phyloP scores from a whole-genome alignment of 2,329 filamentous ascomycete genomes.

The Pseudocercospora musae region DNA sequence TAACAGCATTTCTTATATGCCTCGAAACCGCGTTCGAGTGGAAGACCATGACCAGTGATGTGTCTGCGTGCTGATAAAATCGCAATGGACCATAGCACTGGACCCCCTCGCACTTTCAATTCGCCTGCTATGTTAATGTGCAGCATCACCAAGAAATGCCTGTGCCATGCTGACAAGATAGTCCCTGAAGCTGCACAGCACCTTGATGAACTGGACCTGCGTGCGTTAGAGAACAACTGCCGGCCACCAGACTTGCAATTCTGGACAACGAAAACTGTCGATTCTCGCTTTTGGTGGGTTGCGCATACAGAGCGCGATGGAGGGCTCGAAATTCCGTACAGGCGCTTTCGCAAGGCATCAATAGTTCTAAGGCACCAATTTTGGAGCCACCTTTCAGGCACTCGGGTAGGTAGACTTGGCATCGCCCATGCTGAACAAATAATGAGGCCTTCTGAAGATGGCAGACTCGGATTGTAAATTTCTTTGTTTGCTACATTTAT shows the following conservation, averaged over 20 bases:
- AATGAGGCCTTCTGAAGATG: no score
- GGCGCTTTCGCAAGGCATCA: not conserved
- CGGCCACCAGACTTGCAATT: not conserved
- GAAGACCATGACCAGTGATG: not conserved
- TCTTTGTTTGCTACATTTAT: not conserved
- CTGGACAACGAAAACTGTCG: not conserved
- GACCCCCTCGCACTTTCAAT: not conserved
- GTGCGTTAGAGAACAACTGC: not conserved
- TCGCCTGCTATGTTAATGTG: not conserved
- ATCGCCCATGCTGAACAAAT: not conserved
- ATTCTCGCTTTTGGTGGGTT: not conserved
- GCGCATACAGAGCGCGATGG: not conserved
- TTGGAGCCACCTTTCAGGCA: slow-evolving; percentile 1
- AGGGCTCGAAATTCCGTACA: not conserved
- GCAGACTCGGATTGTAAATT: not conserved
- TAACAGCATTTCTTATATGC: not conserved
- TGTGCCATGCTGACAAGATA: not conserved
- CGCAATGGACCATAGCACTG: no score
- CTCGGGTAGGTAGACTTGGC: not conserved
- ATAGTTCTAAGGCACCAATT: not conserved
- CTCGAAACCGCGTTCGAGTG: not conserved
- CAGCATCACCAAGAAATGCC: not conserved
- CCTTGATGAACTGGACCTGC: not conserved
- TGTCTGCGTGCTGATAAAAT: not conserved
- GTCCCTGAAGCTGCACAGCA: not conserved